Evolutionary conservation across 1,284 basidiomycete genomes (phyloP).

Genomic region (Tilletia indica): DNA sequence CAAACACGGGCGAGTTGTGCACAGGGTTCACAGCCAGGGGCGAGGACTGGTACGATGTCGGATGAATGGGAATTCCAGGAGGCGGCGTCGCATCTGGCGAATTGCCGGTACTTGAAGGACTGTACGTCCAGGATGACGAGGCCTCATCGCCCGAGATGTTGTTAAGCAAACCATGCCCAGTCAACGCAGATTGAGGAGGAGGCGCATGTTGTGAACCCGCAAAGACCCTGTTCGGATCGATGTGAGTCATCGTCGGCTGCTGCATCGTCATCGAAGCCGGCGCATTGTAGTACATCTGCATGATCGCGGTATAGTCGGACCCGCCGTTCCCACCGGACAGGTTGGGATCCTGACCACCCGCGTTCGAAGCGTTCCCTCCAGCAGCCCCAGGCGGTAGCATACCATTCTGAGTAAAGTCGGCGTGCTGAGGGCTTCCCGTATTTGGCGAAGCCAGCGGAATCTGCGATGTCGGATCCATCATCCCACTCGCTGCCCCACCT

Average conservation of each 20-base stretch:
- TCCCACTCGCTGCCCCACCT: constrained; percentile 4
- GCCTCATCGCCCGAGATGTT: constrained; percentile 36
- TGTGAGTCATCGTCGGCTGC: constrained; percentile 37
- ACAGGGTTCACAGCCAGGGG: constrained; percentile 25
- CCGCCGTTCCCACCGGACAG: neutral
- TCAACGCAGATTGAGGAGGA: neutral
- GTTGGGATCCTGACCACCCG: too few species aligned
- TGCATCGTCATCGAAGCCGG: constrained; percentile 33
- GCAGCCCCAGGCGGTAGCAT: neutral
- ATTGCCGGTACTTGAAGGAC: constrained; percentile 36
- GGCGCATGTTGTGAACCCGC: constrained; percentile 20
- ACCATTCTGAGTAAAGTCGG: neutral
- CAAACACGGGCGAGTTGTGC: constrained; percentile 10
- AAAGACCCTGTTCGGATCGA: constrained; percentile 51
- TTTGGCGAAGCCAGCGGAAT: constrained; percentile 25
- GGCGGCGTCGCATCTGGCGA: constrained; percentile 40
- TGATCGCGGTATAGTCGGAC: constrained; percentile 43
- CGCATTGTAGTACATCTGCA: constrained; percentile 51
- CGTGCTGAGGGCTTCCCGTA: neutral
- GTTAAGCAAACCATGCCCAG: neutral
- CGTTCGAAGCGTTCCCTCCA: too few species aligned
- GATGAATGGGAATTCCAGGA: constrained; percentile 23
- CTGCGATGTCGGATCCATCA: constrained; percentile 27
- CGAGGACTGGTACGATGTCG: constrained; percentile 37
- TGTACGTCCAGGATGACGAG: constrained; percentile 45